Conservation (phyloP, 1,284 basidiomycete genomes). For the Moesziomyces parantarcticus region DNA sequence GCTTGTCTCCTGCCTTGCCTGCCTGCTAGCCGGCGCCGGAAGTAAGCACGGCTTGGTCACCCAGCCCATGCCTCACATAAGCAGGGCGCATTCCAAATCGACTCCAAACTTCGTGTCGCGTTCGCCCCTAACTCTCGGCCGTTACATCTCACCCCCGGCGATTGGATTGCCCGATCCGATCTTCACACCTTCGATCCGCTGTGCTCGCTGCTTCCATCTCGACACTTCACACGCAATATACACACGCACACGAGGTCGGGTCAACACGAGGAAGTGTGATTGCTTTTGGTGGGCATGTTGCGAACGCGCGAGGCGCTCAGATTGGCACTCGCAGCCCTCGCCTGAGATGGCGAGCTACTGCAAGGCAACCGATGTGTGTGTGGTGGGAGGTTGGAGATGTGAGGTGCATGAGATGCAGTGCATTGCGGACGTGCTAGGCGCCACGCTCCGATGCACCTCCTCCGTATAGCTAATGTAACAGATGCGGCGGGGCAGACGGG, state of each 20-base stretch:
- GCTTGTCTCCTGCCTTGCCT: no score
- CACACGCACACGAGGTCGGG: slow-evolving; percentile 3
- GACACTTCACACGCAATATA: background rate
- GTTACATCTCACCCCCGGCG: no score
- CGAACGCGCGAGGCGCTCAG: slow-evolving; percentile 12
- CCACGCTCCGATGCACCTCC: slow-evolving; percentile 13
- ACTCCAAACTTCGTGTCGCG: no score
- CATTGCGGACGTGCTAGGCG: slow-evolving; percentile 6
- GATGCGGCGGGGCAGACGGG: slow-evolving; percentile 16
- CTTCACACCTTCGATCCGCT: background rate
- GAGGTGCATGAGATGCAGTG: slow-evolving; percentile 26
- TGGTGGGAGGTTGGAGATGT: slow-evolving; percentile 3
- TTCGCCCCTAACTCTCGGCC: no score
- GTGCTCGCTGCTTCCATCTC: background rate
- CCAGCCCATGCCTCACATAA: background rate
- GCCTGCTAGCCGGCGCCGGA: background rate
- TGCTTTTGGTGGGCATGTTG: slow-evolving; percentile 35
- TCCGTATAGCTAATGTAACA: slow-evolving; percentile 47
- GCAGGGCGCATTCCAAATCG: background rate
- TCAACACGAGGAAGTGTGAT: slow-evolving; percentile 40
- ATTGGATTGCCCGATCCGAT: background rate
- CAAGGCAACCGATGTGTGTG: slow-evolving; percentile 1
- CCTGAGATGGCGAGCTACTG: slow-evolving; percentile 1
- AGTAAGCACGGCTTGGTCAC: background rate
- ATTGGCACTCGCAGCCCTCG: slow-evolving; percentile 5